phyloP scores from a whole-genome alignment of 306 rosid genomes.

The Gleditsia sinensis region DNA sequence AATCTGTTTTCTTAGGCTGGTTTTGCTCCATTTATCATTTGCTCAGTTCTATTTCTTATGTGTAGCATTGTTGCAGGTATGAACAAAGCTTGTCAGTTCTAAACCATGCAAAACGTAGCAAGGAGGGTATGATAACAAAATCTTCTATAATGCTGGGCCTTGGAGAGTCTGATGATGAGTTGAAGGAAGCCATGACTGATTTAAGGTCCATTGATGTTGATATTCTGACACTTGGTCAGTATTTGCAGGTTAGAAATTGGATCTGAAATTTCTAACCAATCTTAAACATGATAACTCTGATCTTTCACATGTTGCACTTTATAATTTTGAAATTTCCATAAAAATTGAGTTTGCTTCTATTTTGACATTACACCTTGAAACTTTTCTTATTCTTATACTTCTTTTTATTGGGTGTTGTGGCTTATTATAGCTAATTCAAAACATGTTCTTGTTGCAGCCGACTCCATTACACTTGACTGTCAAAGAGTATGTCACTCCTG shows the following conservation, averaged over 20 bases:
- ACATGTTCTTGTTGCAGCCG: constrained; percentile 67
- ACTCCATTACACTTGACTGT: constrained; percentile 95
- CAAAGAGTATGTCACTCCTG: constrained; percentile 86
- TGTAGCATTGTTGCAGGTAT: constrained; percentile 59
- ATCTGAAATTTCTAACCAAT: constrained; percentile 25
- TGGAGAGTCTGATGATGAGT: constrained; percentile 89
- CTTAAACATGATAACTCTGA: constrained; percentile 19
- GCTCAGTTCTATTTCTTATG: constrained; percentile 26
- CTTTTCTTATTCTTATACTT: not conserved
- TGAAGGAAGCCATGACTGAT: constrained; percentile 77
- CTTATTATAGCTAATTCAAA: constrained; percentile 1
- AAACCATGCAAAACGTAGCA: constrained; percentile 74
- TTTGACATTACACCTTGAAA: not conserved
- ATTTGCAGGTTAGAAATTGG: constrained; percentile 69
- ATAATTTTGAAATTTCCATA: constrained; percentile 22
- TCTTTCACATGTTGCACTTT: constrained; percentile 12
- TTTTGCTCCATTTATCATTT: not conserved
- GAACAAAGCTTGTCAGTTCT: constrained; percentile 86
- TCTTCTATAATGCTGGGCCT: constrained; percentile 97
- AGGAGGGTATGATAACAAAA: constrained; percentile 92
- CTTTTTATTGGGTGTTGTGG: not conserved
- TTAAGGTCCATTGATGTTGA: constrained; percentile 86
- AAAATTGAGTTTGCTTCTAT: not conserved
- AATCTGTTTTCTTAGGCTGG: not conserved
- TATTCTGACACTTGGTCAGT: constrained; percentile 93